Evolutionary conservation across 2,329 filamentous ascomycete species (phyloP), one percentile per base, ranked within the genome.

Genomic region (Ceratocystis huliohia): DNA sequence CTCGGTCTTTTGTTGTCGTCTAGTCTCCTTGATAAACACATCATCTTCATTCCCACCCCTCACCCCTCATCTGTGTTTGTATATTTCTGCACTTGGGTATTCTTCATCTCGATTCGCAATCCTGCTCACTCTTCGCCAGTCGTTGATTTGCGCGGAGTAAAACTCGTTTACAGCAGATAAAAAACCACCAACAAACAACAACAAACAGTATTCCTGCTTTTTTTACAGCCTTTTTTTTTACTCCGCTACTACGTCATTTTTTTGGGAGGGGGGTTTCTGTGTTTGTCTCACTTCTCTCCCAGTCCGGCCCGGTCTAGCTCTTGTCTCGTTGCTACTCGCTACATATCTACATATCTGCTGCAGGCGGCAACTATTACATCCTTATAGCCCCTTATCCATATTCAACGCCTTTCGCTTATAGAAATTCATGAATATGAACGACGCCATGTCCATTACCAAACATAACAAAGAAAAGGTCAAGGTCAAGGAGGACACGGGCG

Each of bases 361-460:
- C 25, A 30, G 53, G 53, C 53, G 30, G 53, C 53, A 28, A 57
- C 53, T 28, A 22, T 28, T 30, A n/a, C 15, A 50, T n/a, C 48
- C 48, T 8, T 13, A 50, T 3, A 4, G 37, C 37, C 37, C 37
- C 3, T 41, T 2, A 41, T 41, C 37, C 48, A n/a, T 3, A 22
- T 25, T 50, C 48, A 50, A 25, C 13, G 37, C 3, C 13, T 41
- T 41, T 41, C 10, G 10, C 3, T 15, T 41, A 15, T 41, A 41
- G 10, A 41, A 41, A 13, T 41, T 41, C 53, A 57, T 57, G 53
- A 57, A 57, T 22, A 87, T 87, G 83, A 82, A 82, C 76, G 83
- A 85, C 76, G 83, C 79, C 71, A 87, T 86, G 84, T 86, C 84
- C 71, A 83, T 86, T 75, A 83, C 86, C 74, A 80, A 82, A 74